phyloP scores from a whole-genome alignment of 2,329 filamentous ascomycete genomes.

The Penicillium rolfsii region DNA sequence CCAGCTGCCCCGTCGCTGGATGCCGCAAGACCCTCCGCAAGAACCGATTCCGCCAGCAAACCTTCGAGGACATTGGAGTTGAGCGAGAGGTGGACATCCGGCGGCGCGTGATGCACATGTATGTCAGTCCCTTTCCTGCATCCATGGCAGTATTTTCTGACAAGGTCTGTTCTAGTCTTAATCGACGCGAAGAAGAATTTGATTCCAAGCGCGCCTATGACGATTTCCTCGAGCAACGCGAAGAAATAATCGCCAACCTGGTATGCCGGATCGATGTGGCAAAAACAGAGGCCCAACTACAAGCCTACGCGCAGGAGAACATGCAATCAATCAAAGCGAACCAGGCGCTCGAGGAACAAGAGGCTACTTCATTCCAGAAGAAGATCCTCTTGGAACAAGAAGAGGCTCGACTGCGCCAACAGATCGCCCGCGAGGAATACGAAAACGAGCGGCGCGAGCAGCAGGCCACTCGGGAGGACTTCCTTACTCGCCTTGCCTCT shows the following conservation, averaged over 20 bases:
- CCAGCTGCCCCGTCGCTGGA: conserved; percentile 86
- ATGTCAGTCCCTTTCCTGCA: conserved; percentile 26
- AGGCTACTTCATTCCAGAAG: conserved; percentile 52
- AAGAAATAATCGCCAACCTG: conserved; percentile 86
- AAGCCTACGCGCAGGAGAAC: conserved; percentile 74
- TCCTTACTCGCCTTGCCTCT: conserved; percentile 70
- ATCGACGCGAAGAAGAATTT: conserved; percentile 89
- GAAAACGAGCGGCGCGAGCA: conserved; percentile 69
- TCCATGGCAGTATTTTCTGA: conserved; percentile 7
- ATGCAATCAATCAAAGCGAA: conserved; percentile 59
- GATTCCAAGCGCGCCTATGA: conserved; percentile 82
- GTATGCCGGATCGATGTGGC: conserved; percentile 71
- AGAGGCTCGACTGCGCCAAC: conserved; percentile 63
- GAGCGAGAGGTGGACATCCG: conserved; percentile 95
- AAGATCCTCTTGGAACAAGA: conserved; percentile 65
- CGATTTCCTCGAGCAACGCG: conserved; percentile 91
- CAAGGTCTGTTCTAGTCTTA: conserved; percentile 65
- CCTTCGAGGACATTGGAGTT: conserved; percentile 83
- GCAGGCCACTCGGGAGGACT: conserved; percentile 66
- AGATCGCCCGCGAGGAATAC: conserved; percentile 68
- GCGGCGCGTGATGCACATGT: conserved; percentile 69
- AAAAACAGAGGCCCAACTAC: conserved; percentile 63
- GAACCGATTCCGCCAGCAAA: conserved; percentile 80
- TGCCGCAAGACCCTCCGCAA: conserved; percentile 87
- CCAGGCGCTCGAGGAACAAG: conserved; percentile 51